Base-by-base conservation (phyloP, 2,329 filamentous ascomycete genomes). In the Fusarium clavum region DNA sequence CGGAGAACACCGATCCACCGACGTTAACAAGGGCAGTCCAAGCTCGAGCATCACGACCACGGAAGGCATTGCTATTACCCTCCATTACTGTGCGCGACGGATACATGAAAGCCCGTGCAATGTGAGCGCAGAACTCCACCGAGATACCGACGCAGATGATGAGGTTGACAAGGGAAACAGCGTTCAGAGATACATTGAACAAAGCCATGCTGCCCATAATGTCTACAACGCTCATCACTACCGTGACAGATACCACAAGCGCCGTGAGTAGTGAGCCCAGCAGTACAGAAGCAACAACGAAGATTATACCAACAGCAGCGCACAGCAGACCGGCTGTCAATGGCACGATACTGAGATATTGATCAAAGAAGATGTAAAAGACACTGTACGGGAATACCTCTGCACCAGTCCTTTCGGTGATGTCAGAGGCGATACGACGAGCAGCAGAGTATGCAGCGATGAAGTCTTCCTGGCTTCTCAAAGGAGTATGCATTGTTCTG, bases 291-390 rank as follows among this genome's bases (percentile, higher is more conserved):
- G 93, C 91, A 47, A 99, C 87, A 64, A 92, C 78, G 62, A 98
- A 91, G 64, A 98, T 97, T 70, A 97, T 92, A 27, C 87, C 93
- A 16, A 98, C 85, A 0, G 94, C 95, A 6, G 93, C 92, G 43
- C 92, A 91, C 30, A 99, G 87, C 2, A 99, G 88, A 0, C 91
- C 89, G 1, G 87, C 91, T 0, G 95, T 94, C 6, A 98, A 86
- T 13, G 87, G 86, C 22, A 97, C 89, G 66, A 99, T 98, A 61
- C 88, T 88, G 8, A 93, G 87, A 77, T 99, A 99, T 79, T 98
- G 96, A 78, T 99, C 96, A 79, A 99, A 99, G 87, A 98, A 99
- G 79, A 99, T 94, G 83, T 99, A 99, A 79, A 97, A 97, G 65
- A 98, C 91, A 73, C 93, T 97, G 83, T 99, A 99, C 0, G 96